These are phyloP conservation scores for Xylariaceae sp. DNA, from an alignment of 2,329 filamentous ascomycete genomes.

Conservation along the genomic window DNA sequence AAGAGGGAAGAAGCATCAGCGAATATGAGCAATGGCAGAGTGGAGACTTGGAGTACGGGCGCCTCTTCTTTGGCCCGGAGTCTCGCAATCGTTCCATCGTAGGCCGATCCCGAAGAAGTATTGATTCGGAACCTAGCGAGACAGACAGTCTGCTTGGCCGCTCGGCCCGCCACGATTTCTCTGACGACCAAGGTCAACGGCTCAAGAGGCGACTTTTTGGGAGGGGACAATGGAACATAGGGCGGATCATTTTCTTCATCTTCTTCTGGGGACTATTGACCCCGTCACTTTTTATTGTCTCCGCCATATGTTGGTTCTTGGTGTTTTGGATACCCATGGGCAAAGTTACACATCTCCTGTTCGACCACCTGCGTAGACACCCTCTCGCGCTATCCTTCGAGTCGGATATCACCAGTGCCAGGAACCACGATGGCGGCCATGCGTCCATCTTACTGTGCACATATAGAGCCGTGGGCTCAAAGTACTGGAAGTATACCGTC, in stretches of 20 bases:
- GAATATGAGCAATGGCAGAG: conserved; percentile 99
- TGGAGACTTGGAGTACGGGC: conserved; percentile 90
- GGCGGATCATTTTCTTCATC: conserved; percentile 90
- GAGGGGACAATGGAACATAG: conserved; percentile 91
- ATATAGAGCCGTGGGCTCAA: conserved; percentile 87
- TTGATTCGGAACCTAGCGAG: conserved; percentile 80
- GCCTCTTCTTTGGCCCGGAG: conserved; percentile 90
- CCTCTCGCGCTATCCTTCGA: conserved; percentile 92
- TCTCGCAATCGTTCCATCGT: conserved; percentile 68
- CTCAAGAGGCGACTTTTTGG: conserved; percentile 87
- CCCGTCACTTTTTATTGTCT: conserved; percentile 80
- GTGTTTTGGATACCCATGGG: conserved; percentile 99
- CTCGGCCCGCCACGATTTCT: conserved; percentile 40
- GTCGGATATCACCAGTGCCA: conserved; percentile 72
- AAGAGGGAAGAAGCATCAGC: conserved; percentile 93
- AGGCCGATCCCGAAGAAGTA: conserved; percentile 79
- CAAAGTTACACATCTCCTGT: conserved; percentile 83
- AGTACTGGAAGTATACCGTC: conserved; percentile 99
- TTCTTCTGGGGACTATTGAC: conserved; percentile 94
- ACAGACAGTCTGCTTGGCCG: conserved; percentile 81
- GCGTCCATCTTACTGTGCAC: conserved; percentile 92
- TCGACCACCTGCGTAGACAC: conserved; percentile 88
- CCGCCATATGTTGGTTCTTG: conserved; percentile 87
- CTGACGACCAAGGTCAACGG: conserved; percentile 31
- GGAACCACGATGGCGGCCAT: conserved; percentile 65